Base-by-base conservation (phyloP, 345 rosid genomes). In the Sapria himalayana region DNA sequence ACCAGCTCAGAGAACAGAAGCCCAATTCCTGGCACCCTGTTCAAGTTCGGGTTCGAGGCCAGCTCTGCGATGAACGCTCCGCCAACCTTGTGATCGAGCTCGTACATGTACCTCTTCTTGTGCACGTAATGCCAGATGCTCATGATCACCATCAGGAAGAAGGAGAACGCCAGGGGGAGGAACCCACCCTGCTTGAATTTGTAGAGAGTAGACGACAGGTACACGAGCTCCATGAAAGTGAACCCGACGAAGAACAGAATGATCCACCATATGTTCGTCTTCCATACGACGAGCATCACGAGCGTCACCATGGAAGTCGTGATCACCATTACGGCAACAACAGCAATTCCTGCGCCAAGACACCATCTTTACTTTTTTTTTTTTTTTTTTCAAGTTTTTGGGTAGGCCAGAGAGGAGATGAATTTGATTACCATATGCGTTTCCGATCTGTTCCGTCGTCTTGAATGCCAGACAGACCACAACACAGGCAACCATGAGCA, bases 201-300 rank as follows among this genome's bases (percentile, higher is more conserved):
- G 62, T 66, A 70, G 37, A 70, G 55, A 7, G 70, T 77, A 0
- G 85, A 39, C 0, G 81, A 67, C 2, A 74, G 33, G 41, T 65
- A 77, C 0, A 69, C 3, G n/a, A 39, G 1, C 52, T 72, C 91
- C 1, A 78, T 43, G 8, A 50, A 4, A 0, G 63, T 43, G 29
- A 72, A 72, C 12, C 52, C 43, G 0, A 61, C 10, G 17, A 66
- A 55, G 68, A 72, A 78, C 21, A 66, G 21, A 14, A 12, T 41
- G 2, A 66, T 40, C 65, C 57, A 59, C 38, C 50, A 31, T 9
- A 71, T 54, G 22, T 53, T 69, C 3, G 65, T 69, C 65, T 66
- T 78, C 94, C 85, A 78, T 38, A 72, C 62, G 16, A 81, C 46
- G 0, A 81, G 56, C 94, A 78, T 81, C 43, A 78, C 73, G 14